Percentiles rank a stretch among this genome's conserved stretches.
Conservation (phyloP, 768 basidiomycete genomes). For the Serendipita sp. region DNA sequence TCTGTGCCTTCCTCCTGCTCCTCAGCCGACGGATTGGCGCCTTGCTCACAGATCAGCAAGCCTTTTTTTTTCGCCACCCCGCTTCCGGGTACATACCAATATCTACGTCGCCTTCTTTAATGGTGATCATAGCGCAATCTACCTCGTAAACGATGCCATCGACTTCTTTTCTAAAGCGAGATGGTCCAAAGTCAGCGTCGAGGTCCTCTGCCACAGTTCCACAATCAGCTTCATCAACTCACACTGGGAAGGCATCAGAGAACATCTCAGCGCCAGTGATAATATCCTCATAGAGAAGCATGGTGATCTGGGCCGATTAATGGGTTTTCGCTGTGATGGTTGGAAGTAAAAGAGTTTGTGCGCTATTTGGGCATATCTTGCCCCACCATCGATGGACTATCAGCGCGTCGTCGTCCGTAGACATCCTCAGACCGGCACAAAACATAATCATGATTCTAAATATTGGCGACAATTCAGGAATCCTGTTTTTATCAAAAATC, state of each 20-base stretch:
- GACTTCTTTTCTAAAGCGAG: slow-evolving; percentile 44
- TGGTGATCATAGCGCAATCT: slow-evolving; percentile 51
- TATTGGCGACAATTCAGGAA: slow-evolving; percentile 80
- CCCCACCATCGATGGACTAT: slow-evolving; percentile 45
- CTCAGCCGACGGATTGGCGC: slow-evolving; percentile 87
- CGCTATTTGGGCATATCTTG: background rate
- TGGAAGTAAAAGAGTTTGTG: background rate
- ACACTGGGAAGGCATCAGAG: slow-evolving; percentile 87
- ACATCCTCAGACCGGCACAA: slow-evolving; percentile 40
- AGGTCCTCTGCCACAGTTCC: slow-evolving; percentile 5
- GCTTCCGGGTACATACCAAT: slow-evolving; percentile 40
- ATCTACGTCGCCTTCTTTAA: slow-evolving; percentile 72
- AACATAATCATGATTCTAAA: slow-evolving; percentile 57
- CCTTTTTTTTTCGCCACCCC: background rate
- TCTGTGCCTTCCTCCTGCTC: slow-evolving; percentile 69
- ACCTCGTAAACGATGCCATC: slow-evolving; percentile 77
- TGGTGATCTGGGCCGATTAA: slow-evolving; percentile 18
- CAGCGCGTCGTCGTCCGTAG: slow-evolving; percentile 51
- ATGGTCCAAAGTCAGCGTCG: background rate
- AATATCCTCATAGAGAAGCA: slow-evolving; percentile 63
- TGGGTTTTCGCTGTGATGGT: background rate
- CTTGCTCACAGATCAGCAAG: slow-evolving; percentile 17
- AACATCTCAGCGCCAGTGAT: slow-evolving; percentile 79
- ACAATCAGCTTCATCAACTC: slow-evolving; percentile 17
- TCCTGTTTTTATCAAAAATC: slow-evolving; percentile 93